Evolutionary conservation across 495 filamentous ascomycete species (phyloP).

Genomic region (Opeltia flavorubescens): DNA sequence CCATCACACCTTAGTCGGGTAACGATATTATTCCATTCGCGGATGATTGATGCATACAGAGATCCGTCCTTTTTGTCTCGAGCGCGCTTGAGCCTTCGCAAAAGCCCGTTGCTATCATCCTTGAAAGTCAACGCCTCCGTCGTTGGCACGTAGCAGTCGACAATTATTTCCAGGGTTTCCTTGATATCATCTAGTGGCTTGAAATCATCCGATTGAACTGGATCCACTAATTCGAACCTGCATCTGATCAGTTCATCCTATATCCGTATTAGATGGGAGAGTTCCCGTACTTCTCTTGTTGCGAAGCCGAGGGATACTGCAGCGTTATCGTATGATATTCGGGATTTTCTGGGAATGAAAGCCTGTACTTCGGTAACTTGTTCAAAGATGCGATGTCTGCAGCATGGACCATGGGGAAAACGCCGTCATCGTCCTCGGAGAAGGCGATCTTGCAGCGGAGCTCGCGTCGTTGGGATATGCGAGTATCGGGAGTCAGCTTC

Average conservation of each 20-base stretch:
- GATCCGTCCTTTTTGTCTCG: constrained; percentile 46
- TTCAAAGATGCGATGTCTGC: constrained; percentile 44
- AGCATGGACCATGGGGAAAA: constrained; percentile 50
- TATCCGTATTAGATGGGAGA: constrained; percentile 8
- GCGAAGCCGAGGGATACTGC: constrained; percentile 59
- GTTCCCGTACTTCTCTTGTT: constrained; percentile 46
- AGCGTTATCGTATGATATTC: constrained; percentile 42
- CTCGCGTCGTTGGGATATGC: constrained; percentile 42
- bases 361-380: constrained; percentile 31
- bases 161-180: constrained; percentile 59
- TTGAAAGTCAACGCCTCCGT: constrained; percentile 50
- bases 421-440: constrained; percentile 34
- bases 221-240: constrained; percentile 66
- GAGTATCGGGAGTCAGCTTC: constrained; percentile 27
- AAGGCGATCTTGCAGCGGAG: constrained; percentile 49
- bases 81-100: constrained; percentile 54
- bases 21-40: constrained; percentile 62
- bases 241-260: constrained; percentile 4
- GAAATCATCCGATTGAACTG: constrained; percentile 65
- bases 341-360: constrained; percentile 28
- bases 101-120: constrained; percentile 58
- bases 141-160: constrained; percentile 57
- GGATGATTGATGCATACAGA: constrained; percentile 54
- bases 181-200: constrained; percentile 75
- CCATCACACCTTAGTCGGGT: constrained; percentile 44